phyloP scores from a whole-genome alignment of 176 grass and related monocot species.

The Zea luxurians region DNA sequence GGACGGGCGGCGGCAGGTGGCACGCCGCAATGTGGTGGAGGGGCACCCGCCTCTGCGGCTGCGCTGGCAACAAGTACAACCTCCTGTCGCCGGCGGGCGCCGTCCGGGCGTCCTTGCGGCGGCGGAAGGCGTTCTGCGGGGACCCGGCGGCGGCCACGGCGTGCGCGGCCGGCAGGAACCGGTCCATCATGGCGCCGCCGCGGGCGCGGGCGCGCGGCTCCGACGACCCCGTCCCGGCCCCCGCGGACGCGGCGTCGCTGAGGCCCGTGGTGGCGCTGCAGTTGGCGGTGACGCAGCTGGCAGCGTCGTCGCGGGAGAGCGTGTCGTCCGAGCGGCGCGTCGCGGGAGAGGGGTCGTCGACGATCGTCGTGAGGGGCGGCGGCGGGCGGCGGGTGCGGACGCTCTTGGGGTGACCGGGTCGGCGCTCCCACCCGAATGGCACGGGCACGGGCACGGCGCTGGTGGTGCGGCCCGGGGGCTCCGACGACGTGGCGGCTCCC shows the following conservation, averaged over 20 bases:
- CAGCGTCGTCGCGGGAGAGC: conserved; percentile 56
- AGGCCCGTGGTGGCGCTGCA: conserved; percentile 65
- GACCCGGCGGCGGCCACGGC: conserved; percentile 53
- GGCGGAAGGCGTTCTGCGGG: conserved; percentile 52
- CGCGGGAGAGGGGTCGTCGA: background rate
- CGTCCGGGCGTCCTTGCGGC: background rate
- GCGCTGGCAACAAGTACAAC: background rate
- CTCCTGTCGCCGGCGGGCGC: background rate
- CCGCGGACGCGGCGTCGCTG: conserved; percentile 34
- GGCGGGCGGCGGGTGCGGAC: conserved; percentile 55
- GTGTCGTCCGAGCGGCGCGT: conserved; percentile 35
- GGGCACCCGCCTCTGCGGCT: conserved; percentile 15
- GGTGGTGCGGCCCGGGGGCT: background rate
- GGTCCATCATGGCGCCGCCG: conserved; percentile 69
- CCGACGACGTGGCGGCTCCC: background rate
- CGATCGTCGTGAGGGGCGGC: conserved; percentile 17
- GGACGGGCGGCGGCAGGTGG: background rate
- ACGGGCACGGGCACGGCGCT: conserved; percentile 23
- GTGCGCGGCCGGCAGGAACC: conserved; percentile 76
- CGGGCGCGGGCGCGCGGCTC: background rate
- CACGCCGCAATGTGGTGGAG: conserved; percentile 23
- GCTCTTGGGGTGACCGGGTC: conserved; percentile 72
- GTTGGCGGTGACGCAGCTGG: conserved; percentile 67
- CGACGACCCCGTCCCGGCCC: background rate
- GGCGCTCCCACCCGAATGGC: conserved; percentile 63